Evolutionary conservation across 139 green algal species (phyloP), one percentile per base, ranked within the genome.

Genomic region (Cymbomonas tetramitiformis): DNA sequence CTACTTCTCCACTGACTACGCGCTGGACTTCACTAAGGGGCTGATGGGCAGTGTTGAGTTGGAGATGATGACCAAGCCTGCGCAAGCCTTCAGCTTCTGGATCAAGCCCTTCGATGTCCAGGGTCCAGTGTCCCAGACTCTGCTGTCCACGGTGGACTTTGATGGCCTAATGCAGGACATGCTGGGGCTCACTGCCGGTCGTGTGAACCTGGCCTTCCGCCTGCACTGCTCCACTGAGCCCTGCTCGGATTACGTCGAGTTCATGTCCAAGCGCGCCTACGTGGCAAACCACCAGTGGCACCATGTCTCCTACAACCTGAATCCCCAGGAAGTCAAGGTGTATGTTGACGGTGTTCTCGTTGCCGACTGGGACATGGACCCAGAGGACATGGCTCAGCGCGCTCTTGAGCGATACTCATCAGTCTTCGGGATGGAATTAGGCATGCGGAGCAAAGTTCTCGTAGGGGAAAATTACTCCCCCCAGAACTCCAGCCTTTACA

Each of bases 1-100:
- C 28, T 64, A 61, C 52, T 50, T 51, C 12, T 25, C 25, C 7
- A 18, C 36, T n/a, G 26, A 19, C n/a, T 61, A 52, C 9, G 52
- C 52, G 21, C 29, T 61, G 12, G 15, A 57, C 36, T 21, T 15
- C 12, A 21, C 36, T 15, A 15, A 12, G 12, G 12, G 36, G 36
- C 36, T 12, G 12, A 43, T 15, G 36, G 36, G 12, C 36, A 43
- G 36, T 15, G 36, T 43, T 12, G 36, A 43, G 36, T 15, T 15
- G 12, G 15, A 43, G 36, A 43, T 12, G 12, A 43, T 15, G 36
- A 21, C 15, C 36, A 15, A 15, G 15, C 12, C 12, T 12, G 36
- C 36, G 36, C 15, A 21, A 21, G 36, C 36, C 15, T 12, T 43
- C 36, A 43, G 36, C 36, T 12, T 43, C 36, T 43, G 36, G 36